A percentile compares a stretch with the other conserved stretches of the same genome.
Conservation (phyloP, 768 basidiomycete species). For the Hortiboletus flavorubellus region DNA sequence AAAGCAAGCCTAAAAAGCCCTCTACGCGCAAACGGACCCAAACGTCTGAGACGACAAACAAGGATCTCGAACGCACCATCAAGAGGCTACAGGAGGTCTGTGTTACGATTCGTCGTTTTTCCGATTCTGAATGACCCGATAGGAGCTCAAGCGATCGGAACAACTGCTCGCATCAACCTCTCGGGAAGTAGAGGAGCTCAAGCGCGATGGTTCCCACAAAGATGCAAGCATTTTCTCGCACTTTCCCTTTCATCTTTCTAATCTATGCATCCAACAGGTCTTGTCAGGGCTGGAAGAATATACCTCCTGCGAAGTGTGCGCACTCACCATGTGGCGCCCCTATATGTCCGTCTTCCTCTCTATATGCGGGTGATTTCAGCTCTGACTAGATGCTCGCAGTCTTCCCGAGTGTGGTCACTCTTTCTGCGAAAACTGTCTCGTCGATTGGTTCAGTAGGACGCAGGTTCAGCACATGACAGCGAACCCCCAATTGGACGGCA, state of each 20-base stretch:
- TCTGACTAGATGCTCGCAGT: constrained; percentile 32
- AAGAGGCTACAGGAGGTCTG: constrained; percentile 44
- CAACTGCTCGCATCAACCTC: constrained; percentile 7
- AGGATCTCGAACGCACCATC: constrained; percentile 38
- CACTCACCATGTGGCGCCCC: constrained; percentile 60
- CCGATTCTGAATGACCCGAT: neutral
- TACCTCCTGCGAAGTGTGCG: constrained; percentile 64
- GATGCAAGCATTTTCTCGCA: constrained; percentile 1
- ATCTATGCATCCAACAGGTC: constrained; percentile 31
- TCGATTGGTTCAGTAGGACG: constrained; percentile 49
- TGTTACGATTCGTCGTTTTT: neutral
- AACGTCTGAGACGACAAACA: constrained; percentile 11
- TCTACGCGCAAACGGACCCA: constrained; percentile 16
- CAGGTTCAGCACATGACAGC: constrained; percentile 46
- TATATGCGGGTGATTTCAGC: neutral
- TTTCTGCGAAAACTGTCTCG: constrained; percentile 61
- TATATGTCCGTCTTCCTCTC: constrained; percentile 47
- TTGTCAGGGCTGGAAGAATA: constrained; percentile 48
- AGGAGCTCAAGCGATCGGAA: constrained; percentile 21
- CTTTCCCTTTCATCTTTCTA: neutral
- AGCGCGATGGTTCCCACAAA: constrained; percentile 7
- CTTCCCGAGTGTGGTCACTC: constrained; percentile 67
- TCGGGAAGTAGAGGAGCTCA: constrained; percentile 22
- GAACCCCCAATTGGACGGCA: constrained; percentile 44
- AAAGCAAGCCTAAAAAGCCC: constrained; percentile 17